Evolutionary conservation across 1,284 basidiomycete genomes (phyloP).

Genomic region (Earliella scabrosa): DNA sequence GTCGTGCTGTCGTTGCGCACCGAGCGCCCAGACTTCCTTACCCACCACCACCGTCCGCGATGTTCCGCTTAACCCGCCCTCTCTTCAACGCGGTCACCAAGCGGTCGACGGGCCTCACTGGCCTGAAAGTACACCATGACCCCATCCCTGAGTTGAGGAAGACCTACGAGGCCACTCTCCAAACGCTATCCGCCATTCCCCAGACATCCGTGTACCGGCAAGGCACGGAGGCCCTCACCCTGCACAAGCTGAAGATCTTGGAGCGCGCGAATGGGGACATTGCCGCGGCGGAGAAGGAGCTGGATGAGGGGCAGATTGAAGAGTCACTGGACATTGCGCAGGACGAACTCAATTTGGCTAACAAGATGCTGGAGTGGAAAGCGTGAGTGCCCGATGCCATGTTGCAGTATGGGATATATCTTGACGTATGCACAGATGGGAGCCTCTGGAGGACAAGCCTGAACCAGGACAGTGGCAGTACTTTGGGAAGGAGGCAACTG

Average conservation of each 20-base stretch:
- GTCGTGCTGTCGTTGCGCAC: not conserved
- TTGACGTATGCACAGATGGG: slow-evolving; percentile 65
- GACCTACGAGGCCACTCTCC: slow-evolving; percentile 84
- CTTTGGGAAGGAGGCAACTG: slow-evolving; percentile 58
- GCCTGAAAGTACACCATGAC: slow-evolving; percentile 74
- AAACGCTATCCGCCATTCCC: slow-evolving; percentile 74
- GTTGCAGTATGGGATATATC: slow-evolving; percentile 6
- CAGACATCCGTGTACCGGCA: slow-evolving; percentile 89
- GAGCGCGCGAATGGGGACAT: slow-evolving; percentile 72
- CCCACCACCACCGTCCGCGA: slow-evolving; percentile 37
- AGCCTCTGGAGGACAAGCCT: slow-evolving; percentile 82
- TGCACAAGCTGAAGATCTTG: slow-evolving; percentile 79
- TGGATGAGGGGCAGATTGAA: slow-evolving; percentile 84
- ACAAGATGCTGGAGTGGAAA: slow-evolving; percentile 95
- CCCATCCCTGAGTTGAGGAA: slow-evolving; percentile 80
- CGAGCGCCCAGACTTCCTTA: slow-evolving; percentile 2
- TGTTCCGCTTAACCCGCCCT: slow-evolving; percentile 83
- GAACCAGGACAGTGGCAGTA: slow-evolving; percentile 89
- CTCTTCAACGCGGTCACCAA: slow-evolving; percentile 69
- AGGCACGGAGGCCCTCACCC: slow-evolving; percentile 87
- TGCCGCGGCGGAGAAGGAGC: slow-evolving; percentile 67
- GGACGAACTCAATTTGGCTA: slow-evolving; percentile 80
- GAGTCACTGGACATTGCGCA: slow-evolving; percentile 83
- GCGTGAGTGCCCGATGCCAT: slow-evolving; percentile 70
- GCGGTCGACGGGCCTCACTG: slow-evolving; percentile 80